These are phyloP conservation scores for Candida ovalis DNA, from an alignment of 805 yeast genomes.

Conservation along the genomic window DNA sequence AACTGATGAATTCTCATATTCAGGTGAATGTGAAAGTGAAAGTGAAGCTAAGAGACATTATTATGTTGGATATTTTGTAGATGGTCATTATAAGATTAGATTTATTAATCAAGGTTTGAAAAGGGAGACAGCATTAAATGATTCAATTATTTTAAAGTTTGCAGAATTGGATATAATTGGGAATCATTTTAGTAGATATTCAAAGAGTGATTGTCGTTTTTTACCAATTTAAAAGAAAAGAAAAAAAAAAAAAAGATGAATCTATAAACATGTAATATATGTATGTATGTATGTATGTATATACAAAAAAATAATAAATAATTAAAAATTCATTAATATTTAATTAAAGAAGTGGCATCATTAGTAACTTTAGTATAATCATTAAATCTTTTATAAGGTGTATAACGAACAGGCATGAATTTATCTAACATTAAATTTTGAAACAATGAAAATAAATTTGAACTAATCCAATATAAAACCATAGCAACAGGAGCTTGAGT, in stretches of 20 bases:
- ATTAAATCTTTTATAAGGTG: slow-evolving; percentile 37
- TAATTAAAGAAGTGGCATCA: slow-evolving; percentile 13
- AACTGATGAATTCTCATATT: background rate
- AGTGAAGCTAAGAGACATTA: background rate
- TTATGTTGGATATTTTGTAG: background rate
- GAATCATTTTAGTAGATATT: background rate
- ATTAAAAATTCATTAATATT: slow-evolving; percentile 5
- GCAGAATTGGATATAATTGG: background rate
- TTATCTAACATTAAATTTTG: slow-evolving; percentile 74
- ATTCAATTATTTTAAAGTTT: background rate
- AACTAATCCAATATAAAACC: slow-evolving; percentile 85
- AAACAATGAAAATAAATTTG: slow-evolving; percentile 68
- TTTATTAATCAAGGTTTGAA: background rate
- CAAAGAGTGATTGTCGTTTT: background rate
- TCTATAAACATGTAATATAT: background rate
- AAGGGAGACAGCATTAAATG: background rate
- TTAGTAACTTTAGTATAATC: slow-evolving; percentile 8
- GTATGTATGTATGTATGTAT: background rate
- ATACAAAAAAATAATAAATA: background rate
- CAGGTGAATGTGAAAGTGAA: background rate
- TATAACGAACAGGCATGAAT: slow-evolving; percentile 53
- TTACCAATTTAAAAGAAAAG: background rate
- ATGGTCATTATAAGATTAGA: background rate
- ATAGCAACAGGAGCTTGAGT: slow-evolving; percentile 84
- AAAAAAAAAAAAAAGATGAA: background rate